phyloP scores from a whole-genome alignment of 345 rosid species.

The Euclidium syriacum region DNA sequence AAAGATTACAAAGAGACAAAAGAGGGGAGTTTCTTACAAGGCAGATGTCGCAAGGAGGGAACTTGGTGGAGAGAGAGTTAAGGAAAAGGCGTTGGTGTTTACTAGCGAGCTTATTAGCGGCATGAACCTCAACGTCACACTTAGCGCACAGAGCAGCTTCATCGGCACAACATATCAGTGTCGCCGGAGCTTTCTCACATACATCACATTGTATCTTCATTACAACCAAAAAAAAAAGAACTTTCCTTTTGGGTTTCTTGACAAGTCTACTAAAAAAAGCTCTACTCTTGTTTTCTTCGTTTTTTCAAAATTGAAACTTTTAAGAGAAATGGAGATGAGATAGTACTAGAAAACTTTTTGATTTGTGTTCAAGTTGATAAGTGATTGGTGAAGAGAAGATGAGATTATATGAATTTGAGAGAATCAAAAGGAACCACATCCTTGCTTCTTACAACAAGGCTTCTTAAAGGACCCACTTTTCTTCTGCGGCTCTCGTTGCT shows the following conservation, averaged over 20 bases:
- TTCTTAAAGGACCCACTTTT: background rate
- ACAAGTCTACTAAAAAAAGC: background rate
- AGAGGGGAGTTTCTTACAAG: conserved; percentile 41
- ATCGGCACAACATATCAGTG: conserved; percentile 89
- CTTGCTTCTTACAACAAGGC: conserved; percentile 7
- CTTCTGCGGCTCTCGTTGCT: conserved; percentile 27
- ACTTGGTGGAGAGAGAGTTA: conserved; percentile 60
- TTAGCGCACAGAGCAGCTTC: conserved; percentile 85
- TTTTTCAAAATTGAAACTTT: background rate
- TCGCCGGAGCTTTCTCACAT: conserved; percentile 91
- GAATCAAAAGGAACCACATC: conserved; percentile 26
- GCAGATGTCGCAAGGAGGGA: conserved; percentile 93
- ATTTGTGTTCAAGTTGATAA: background rate
- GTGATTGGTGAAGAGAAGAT: conserved; percentile 22
- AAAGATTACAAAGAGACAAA: background rate
- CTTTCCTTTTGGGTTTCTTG: background rate
- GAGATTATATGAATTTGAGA: conserved; percentile 1
- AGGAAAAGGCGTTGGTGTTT: conserved; percentile 98
- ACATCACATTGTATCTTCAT: conserved; percentile 99
- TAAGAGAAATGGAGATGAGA: conserved; percentile 12
- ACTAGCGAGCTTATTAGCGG: conserved; percentile 91
- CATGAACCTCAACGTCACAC: conserved; percentile 88
- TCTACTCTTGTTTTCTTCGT: background rate
- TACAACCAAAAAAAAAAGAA: background rate
- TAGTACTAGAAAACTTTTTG: background rate